Percentiles rank a stretch among this genome's conserved stretches.
Evolutionary conservation across 129 eudicot genomes (phyloP).

Genomic region (Pittosporum tobira): DNA sequence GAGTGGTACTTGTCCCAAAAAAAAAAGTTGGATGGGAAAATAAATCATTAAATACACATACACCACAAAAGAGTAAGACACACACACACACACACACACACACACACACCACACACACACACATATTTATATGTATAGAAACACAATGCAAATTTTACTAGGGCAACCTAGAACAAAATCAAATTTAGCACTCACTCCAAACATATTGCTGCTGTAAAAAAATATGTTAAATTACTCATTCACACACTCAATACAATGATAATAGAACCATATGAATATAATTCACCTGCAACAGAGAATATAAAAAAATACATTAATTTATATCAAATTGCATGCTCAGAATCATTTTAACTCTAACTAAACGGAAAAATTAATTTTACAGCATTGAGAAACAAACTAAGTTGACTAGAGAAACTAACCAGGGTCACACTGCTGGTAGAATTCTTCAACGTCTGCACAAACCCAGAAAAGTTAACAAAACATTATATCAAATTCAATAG

Average conservation of each 20-base stretch:
- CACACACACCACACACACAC: background rate
- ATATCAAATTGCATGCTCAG: background rate
- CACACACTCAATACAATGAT: background rate
- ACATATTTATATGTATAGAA: no score
- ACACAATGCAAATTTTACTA: background rate
- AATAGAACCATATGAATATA: background rate
- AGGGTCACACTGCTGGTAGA: conserved; percentile 64
- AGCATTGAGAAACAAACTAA: background rate
- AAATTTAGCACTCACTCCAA: background rate
- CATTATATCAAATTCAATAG: background rate
- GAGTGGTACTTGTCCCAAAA: no score
- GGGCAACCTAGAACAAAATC: background rate
- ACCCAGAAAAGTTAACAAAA: conserved; percentile 11
- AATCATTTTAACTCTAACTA: background rate
- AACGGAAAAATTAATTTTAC: background rate
- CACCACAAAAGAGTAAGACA: background rate
- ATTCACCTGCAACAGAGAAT: background rate
- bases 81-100: background rate
- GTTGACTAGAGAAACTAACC: conserved; percentile 19
- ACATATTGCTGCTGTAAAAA: no score
- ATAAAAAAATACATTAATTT: background rate
- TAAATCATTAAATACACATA: no score
- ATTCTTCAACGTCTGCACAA: conserved; percentile 49
- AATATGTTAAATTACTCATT: no score
- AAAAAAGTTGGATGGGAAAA: no score